Evolutionary conservation across 257 asterid species (phyloP).

Genomic region (Paulownia fortunei): DNA sequence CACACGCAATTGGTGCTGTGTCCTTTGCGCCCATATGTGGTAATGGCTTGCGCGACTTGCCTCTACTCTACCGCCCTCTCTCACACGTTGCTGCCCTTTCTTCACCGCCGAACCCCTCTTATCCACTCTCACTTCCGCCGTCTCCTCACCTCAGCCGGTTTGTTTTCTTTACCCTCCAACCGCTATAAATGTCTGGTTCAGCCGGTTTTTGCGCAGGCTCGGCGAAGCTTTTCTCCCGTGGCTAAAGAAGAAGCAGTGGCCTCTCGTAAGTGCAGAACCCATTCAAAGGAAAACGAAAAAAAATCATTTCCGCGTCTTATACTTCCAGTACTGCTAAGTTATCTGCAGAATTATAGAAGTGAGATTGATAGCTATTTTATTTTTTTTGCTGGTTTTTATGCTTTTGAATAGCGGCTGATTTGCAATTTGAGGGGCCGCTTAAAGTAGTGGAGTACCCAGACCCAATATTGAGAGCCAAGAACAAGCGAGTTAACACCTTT

Average conservation of each 20-base stretch:
- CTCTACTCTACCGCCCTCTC: constrained; percentile 42
- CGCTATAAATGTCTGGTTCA: constrained; percentile 25
- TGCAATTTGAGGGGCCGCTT: constrained; percentile 65
- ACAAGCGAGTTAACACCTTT: constrained; percentile 64
- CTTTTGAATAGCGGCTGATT: constrained; percentile 69
- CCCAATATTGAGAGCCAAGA: constrained; percentile 82
- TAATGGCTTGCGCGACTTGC: constrained; percentile 55
- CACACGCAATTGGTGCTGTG: not conserved
- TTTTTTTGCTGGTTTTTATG: not conserved
- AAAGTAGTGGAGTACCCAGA: constrained; percentile 78
- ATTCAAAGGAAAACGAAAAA: not conserved
- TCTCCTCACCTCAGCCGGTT: constrained; percentile 24
- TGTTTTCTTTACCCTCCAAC: constrained; percentile 24
- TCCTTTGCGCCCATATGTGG: constrained; percentile 14
- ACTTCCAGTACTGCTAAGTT: not conserved
- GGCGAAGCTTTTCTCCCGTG: constrained; percentile 56
- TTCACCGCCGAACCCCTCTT: constrained; percentile 31
- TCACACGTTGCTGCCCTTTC: constrained; percentile 39
- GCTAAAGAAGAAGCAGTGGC: constrained; percentile 53
- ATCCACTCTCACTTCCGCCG: constrained; percentile 24
- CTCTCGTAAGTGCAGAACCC: constrained; percentile 53
- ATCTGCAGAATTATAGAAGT: not conserved
- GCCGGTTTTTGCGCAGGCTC: constrained; percentile 60
- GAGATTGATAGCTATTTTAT: not conserved
- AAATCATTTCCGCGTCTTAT: not conserved